A percentile compares a stretch with the other conserved stretches of the same genome.
Conservation (phyloP, 169 alveolate species). For the Sarcocystis neurona region DNA sequence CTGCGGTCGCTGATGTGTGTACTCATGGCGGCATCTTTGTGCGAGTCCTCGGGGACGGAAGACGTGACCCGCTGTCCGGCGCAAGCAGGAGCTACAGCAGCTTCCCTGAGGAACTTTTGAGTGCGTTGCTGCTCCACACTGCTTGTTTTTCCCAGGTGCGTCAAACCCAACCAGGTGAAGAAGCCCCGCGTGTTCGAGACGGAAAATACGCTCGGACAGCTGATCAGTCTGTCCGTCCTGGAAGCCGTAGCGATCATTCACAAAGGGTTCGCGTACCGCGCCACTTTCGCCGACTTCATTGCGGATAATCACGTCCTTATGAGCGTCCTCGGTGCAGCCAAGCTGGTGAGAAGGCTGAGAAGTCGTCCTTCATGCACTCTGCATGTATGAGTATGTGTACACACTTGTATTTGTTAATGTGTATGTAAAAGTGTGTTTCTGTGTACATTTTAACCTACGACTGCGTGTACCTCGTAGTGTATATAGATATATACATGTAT, state of each 20-base stretch:
- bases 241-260: constrained; percentile 88
- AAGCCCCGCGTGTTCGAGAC: constrained; percentile 84
- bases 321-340: constrained; percentile 68
- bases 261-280: constrained; percentile 84
- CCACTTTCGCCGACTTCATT: constrained; percentile 68
- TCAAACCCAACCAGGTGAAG: constrained; percentile 87
- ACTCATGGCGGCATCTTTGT: background rate
- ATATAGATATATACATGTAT: background rate
- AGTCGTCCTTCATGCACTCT: background rate
- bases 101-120: background rate
- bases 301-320: constrained; percentile 64
- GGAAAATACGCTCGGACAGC: constrained; percentile 80
- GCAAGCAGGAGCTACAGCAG: too few species aligned
- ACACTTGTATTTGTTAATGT: background rate
- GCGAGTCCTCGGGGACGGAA: too few species aligned
- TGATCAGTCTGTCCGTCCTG: constrained; percentile 84
- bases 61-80: too few species aligned
- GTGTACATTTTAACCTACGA: constrained; percentile 17
- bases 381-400: background rate
- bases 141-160: constrained; percentile 78
- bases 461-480: background rate
- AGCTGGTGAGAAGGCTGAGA: constrained; percentile 42
- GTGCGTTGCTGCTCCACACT: background rate
- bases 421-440: too few species aligned
- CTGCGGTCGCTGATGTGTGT: background rate